Conservation (phyloP, 768 basidiomycete genomes). For the Leucocoprinus leucothites region DNA sequence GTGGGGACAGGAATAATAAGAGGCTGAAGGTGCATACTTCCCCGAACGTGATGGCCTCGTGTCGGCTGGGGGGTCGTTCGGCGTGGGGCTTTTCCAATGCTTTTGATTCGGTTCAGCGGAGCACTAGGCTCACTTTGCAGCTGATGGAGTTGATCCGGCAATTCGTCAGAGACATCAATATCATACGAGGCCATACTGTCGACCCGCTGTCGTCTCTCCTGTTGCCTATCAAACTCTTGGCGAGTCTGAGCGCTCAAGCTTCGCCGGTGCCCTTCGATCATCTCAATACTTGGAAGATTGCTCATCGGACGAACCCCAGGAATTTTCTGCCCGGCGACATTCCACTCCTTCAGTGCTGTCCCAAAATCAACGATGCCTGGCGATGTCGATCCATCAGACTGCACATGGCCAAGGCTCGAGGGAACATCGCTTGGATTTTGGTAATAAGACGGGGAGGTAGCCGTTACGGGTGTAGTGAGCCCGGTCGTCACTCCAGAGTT, state of each 20-base stretch:
- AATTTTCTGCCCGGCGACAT: neutral
- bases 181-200: neutral
- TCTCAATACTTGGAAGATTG: neutral
- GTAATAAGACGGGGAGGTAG: neutral
- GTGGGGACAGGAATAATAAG: conserved; percentile 25
- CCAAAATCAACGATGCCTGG: conserved; percentile 8
- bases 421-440: neutral
- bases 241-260: conserved; percentile 4
- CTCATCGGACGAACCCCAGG: neutral
- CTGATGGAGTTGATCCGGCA: conserved; percentile 1
- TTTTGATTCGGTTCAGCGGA: conserved; percentile 32
- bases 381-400: neutral
- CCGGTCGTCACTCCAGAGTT: neutral
- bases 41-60: conserved; percentile 20
- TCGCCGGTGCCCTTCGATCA: conserved; percentile 1
- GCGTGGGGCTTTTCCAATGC: conserved; percentile 35
- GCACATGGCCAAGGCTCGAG: too few relatives aligned
- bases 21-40: conserved; percentile 31
- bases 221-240: neutral
- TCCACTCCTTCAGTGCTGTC: conserved; percentile 16
- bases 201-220: neutral
- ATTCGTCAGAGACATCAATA: neutral
- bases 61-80: conserved; percentile 31
- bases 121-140: neutral
- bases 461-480: neutral